Evolutionary conservation across 2,329 filamentous ascomycete species (phyloP).

Genomic region (Grosmannia serpens): DNA sequence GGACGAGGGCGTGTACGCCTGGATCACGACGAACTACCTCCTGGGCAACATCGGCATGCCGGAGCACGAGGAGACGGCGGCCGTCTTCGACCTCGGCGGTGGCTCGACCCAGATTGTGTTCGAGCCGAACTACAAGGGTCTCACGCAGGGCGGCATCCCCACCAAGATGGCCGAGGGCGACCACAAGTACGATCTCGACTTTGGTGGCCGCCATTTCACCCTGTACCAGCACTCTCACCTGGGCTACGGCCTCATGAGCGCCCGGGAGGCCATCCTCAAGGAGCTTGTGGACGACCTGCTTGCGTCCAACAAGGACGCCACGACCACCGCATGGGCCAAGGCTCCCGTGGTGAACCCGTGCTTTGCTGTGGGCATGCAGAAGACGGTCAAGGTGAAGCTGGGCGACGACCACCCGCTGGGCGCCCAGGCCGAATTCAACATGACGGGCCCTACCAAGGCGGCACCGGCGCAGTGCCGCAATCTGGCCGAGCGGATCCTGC

Average conservation of each 20-base stretch:
- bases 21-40: conserved; percentile 98
- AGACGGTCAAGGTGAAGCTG: conserved; percentile 62
- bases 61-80: conserved; percentile 81
- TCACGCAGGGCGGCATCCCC: conserved; percentile 66
- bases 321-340: conserved; percentile 54
- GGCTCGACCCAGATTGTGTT: conserved; percentile 98
- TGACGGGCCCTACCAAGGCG: conserved; percentile 69
- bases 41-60: conserved; percentile 93
- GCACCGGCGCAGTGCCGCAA: conserved; percentile 80
- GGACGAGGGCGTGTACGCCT: conserved; percentile 95
- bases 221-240: conserved; percentile 98
- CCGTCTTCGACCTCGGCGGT: conserved; percentile 90
- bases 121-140: conserved; percentile 79
- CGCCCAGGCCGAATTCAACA: conserved; percentile 58
- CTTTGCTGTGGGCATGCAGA: conserved; percentile 68
- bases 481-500: conserved; percentile 79
- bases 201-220: conserved; percentile 76
- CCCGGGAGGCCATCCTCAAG: conserved; percentile 75
- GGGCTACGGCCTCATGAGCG: conserved; percentile 92
- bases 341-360: conserved; percentile 72
- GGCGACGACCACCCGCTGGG: conserved; percentile 55
- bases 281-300: conserved; percentile 62
- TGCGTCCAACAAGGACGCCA: conserved; percentile 46
- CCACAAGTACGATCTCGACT: conserved; percentile 88
- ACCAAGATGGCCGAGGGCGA: conserved; percentile 78